phyloP scores from a whole-genome alignment of 331 rosid genomes.

The Spiraea crenata region DNA sequence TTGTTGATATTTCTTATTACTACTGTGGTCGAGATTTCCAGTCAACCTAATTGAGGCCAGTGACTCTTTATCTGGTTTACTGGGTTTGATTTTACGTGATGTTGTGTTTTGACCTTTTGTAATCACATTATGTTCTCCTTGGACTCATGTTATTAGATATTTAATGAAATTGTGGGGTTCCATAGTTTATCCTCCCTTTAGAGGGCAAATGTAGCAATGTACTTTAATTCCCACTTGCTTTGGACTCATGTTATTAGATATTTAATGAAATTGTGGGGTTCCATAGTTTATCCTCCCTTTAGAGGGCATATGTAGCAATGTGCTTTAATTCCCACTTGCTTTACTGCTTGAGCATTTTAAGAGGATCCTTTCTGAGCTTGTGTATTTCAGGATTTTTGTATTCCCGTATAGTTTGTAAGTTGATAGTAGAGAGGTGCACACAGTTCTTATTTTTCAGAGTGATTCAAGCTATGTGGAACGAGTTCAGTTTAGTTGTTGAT shows the following conservation, averaged over 20 bases:
- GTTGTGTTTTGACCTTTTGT: not conserved
- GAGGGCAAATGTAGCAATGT: not conserved
- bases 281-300: too few relatives aligned
- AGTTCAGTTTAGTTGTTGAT: not conserved
- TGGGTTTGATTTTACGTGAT: not conserved
- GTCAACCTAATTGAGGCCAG: conserved; percentile 1
- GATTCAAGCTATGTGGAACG: too few relatives aligned
- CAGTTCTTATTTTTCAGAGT: too few relatives aligned
- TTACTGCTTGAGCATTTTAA: not conserved
- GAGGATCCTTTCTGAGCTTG: not conserved
- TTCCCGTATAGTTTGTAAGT: too few relatives aligned
- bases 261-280: too few relatives aligned
- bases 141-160: not conserved
- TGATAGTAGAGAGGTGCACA: not conserved
- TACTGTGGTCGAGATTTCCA: not conserved
- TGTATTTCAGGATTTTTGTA: not conserved
- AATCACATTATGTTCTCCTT: not conserved
- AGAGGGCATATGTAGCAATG: not conserved
- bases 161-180: too few relatives aligned
- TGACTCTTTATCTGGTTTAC: not conserved
- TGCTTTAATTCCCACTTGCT: not conserved
- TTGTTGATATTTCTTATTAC: not conserved
- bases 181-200: too few relatives aligned
- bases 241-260: not conserved
- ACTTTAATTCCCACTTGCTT: not conserved